These are phyloP conservation scores for Psilocybe mexicana DNA, from an alignment of 1,284 basidiomycete species.

Conservation along the genomic window DNA sequence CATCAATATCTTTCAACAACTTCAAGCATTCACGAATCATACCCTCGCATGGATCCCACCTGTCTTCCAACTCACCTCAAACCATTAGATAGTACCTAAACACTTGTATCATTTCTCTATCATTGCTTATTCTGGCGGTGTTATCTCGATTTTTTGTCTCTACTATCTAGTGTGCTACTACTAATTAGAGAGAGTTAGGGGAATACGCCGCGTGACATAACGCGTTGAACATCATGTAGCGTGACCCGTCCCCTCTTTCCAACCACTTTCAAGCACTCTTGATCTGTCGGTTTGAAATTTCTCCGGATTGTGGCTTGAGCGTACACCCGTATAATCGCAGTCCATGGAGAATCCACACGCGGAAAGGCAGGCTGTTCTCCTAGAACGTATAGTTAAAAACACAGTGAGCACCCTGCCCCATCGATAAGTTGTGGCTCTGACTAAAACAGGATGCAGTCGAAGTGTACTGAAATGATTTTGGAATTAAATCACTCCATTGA, in stretches of 20 bases:
- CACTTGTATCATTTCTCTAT: conserved; percentile 4
- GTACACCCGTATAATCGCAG: neutral
- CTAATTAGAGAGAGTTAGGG: neutral
- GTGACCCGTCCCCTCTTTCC: neutral
- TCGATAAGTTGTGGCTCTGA: conserved; percentile 11
- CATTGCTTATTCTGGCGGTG: no score
- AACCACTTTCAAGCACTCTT: neutral
- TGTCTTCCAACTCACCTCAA: neutral
- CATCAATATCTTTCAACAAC: neutral
- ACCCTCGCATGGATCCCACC: conserved; percentile 10
- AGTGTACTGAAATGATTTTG: conserved; percentile 78
- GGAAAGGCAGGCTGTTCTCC: conserved; percentile 84
- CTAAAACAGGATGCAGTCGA: conserved; percentile 48
- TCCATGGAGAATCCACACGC: conserved; percentile 90
- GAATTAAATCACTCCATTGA: conserved; percentile 81
- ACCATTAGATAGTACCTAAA: neutral
- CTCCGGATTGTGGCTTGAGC: no score
- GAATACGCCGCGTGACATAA: conserved; percentile 16
- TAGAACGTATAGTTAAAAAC: conserved; percentile 90
- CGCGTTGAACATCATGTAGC: conserved; percentile 7
- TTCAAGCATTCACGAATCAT: neutral
- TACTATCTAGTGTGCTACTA: neutral
- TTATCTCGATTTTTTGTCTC: neutral
- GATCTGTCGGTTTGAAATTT: no score
- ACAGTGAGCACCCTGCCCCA: conserved; percentile 52